Evolutionary conservation across 371 early-diverging fungal species (phyloP).

Genomic region (Vittaforma corneae): DNA sequence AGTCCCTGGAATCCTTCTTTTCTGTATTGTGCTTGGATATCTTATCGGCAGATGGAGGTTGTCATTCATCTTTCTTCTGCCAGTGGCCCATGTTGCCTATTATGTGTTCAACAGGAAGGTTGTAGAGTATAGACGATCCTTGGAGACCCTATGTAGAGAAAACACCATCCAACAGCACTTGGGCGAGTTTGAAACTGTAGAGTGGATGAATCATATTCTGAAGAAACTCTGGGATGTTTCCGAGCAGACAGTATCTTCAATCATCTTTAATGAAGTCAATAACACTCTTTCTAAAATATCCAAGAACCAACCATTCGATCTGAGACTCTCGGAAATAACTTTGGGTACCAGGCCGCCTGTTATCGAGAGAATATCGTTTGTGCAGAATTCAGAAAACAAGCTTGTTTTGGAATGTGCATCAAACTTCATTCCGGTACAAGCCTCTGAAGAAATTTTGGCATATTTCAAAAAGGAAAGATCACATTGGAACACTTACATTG

Average conservation of each 20-base stretch:
- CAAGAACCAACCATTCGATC: too few species aligned
- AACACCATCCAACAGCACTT: slow-evolving; percentile 40
- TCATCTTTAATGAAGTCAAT: slow-evolving; percentile 63
- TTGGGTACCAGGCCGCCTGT: slow-evolving; percentile 83
- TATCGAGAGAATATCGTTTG: slow-evolving; percentile 68
- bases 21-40: slow-evolving; percentile 46
- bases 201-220: slow-evolving; percentile 87
- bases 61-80: slow-evolving; percentile 42
- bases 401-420: slow-evolving; percentile 61
- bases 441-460: slow-evolving; percentile 48
- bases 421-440: slow-evolving; percentile 58
- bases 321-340: slow-evolving; percentile 78
- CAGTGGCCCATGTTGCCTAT: slow-evolving; percentile 52
- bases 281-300: slow-evolving; percentile 66
- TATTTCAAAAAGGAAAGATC: slow-evolving; percentile 35
- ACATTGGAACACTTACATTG: slow-evolving; percentile 84
- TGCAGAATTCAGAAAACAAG: slow-evolving; percentile 66
- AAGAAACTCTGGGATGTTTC: slow-evolving; percentile 77
- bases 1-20: slow-evolving; percentile 54
- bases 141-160: slow-evolving; percentile 49
- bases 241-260: slow-evolving; percentile 76
- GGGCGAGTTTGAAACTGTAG: slow-evolving; percentile 66
- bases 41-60: slow-evolving; percentile 49
- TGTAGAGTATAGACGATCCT: slow-evolving; percentile 50
- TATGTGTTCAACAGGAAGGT: slow-evolving; percentile 48